Conservation (phyloP, 2,329 filamentous ascomycete genomes). For the Teratosphaeria nubilosa region DNA sequence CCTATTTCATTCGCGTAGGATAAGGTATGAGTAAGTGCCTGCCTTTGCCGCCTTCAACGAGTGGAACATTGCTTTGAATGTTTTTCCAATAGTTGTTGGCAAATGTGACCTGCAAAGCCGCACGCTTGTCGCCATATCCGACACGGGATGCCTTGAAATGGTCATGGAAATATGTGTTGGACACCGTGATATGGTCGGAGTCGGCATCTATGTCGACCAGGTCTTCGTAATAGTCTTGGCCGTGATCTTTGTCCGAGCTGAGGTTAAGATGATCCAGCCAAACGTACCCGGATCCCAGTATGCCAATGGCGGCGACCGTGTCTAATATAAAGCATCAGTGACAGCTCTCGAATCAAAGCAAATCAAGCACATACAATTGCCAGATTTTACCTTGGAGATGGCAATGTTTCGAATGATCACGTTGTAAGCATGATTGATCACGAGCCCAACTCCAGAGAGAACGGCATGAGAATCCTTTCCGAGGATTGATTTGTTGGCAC, state of each 20-base stretch:
- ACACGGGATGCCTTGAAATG: slow-evolving; percentile 54
- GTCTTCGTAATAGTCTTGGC: slow-evolving; percentile 63
- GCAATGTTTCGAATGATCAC: slow-evolving; percentile 50
- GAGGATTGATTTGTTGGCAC: slow-evolving; percentile 42
- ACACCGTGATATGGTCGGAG: slow-evolving; percentile 50
- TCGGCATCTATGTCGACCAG: slow-evolving; percentile 56
- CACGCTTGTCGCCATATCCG: slow-evolving; percentile 52
- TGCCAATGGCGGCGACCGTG: slow-evolving; percentile 38
- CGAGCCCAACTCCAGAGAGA: slow-evolving; percentile 39
- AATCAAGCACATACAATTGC: slow-evolving; percentile 20
- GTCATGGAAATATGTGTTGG: slow-evolving; percentile 41
- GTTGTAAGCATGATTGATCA: slow-evolving; percentile 40
- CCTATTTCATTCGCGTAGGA: background rate
- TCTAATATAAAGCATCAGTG: background rate
- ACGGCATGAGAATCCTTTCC: slow-evolving; percentile 36
- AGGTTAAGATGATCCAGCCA: slow-evolving; percentile 62
- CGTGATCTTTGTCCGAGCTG: slow-evolving; percentile 47
- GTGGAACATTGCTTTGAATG: slow-evolving; percentile 54
- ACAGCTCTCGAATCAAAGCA: background rate
- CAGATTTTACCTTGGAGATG: slow-evolving; percentile 39
- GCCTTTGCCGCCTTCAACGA: slow-evolving; percentile 53
- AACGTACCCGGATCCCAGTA: slow-evolving; percentile 40
- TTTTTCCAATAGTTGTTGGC: slow-evolving; percentile 57
- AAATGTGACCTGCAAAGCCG: slow-evolving; percentile 50
- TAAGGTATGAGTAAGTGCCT: background rate